Percentiles rank a stretch among this genome's conserved stretches.
Evolutionary conservation across 306 rosid genomes (phyloP).

Genomic region (Neltuma alba): DNA sequence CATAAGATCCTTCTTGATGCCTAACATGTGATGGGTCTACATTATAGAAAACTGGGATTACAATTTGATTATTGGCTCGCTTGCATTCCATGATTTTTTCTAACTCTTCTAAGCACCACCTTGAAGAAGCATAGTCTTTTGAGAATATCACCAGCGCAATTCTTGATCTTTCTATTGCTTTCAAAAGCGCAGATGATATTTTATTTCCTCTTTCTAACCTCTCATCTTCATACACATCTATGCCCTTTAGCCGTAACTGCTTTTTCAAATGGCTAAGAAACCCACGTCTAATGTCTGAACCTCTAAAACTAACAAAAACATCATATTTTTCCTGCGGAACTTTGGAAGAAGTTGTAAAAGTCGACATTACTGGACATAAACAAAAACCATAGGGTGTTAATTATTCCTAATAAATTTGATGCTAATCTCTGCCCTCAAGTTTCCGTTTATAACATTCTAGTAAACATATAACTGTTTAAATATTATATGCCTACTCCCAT

Average conservation of each 20-base stretch:
- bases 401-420: no score
- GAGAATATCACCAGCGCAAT: neutral
- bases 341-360: no score
- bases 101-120: neutral
- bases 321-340: neutral
- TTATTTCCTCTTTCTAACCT: neutral
- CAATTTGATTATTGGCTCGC: neutral
- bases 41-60: neutral
- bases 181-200: neutral
- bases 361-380: no score
- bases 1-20: neutral
- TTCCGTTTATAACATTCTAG: no score
- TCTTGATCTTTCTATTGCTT: neutral
- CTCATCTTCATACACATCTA: neutral
- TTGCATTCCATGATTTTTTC: conserved; percentile 4
- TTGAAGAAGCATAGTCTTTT: neutral
- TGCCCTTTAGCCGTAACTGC: neutral
- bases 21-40: neutral
- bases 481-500: no score
- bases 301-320: neutral
- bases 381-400: no score
- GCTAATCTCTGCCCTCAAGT: no score
- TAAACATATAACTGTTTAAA: no score
- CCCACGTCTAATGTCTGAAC: neutral
- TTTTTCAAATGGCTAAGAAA: neutral